Percentiles rank a stretch among this genome's conserved stretches.
These are phyloP conservation scores for Neurospora sp. DNA, from an alignment of 495 filamentous ascomycete genomes.

Conservation along the genomic window DNA sequence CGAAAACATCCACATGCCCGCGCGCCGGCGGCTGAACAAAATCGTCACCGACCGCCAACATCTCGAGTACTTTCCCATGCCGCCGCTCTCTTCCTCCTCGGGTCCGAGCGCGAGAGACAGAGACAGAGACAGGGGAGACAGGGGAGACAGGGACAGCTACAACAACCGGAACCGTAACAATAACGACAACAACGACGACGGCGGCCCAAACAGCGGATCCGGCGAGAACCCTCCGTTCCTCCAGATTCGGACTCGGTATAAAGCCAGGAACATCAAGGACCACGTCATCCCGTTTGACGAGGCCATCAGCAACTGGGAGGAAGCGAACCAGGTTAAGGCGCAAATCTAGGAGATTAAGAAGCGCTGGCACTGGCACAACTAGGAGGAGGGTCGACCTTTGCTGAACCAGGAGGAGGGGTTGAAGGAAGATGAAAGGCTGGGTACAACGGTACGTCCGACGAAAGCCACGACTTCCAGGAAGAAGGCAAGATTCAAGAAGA, in stretches of 20 bases:
- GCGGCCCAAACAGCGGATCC: not conserved
- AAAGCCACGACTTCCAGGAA: not conserved
- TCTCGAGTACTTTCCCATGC: slow-evolving; percentile 13
- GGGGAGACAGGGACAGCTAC: slow-evolving; percentile 1
- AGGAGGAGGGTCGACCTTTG: not conserved
- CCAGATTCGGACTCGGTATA: slow-evolving; percentile 13
- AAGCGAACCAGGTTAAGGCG: slow-evolving; percentile 13
- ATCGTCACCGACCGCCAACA: slow-evolving; percentile 17
- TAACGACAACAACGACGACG: not conserved
- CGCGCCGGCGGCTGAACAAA: slow-evolving; percentile 12
- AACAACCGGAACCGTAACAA: not conserved
- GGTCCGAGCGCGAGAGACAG: not conserved
- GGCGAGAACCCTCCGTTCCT: not conserved
- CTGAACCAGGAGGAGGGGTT: not conserved
- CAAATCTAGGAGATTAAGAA: not conserved
- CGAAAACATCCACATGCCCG: slow-evolving; percentile 27
- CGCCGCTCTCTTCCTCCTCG: not conserved
- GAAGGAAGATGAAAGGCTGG: not conserved
- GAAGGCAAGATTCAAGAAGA: not conserved
- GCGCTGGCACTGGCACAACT: not conserved
- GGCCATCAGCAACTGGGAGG: slow-evolving; percentile 28
- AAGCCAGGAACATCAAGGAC: slow-evolving; percentile 19
- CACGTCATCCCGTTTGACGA: slow-evolving; percentile 18
- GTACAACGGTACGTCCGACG: not conserved
- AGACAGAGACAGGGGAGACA: slow-evolving; percentile 1